A percentile compares a stretch with the other conserved stretches of the same genome.
These are phyloP conservation scores for Rhynchospora breviuscula DNA, from an alignment of 176 grass and related monocot species.

Conservation along the genomic window DNA sequence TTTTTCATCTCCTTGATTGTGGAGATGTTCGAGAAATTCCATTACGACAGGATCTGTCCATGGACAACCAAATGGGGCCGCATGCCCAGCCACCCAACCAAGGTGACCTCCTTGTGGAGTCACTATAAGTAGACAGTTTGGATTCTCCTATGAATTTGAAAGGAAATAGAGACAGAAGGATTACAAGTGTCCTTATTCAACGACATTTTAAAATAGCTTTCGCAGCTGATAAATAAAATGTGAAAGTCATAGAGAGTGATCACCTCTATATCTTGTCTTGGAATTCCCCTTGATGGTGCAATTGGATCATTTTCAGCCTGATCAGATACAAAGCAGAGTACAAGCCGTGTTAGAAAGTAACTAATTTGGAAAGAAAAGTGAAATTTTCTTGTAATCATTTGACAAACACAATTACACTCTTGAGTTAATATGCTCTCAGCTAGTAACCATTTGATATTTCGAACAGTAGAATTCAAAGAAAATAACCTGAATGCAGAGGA, in stretches of 20 bases:
- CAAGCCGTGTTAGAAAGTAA: background rate
- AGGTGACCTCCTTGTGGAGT: conserved; percentile 95
- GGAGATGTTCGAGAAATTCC: conserved; percentile 79
- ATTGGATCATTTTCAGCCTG: conserved; percentile 93
- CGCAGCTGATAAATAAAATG: background rate
- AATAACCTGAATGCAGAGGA: conserved; percentile 92
- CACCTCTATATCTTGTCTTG: conserved; percentile 92
- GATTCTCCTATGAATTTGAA: conserved; percentile 53
- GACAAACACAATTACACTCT: background rate
- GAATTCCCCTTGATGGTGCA: conserved; percentile 90
- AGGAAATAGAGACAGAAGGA: conserved; percentile 4
- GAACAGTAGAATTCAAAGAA: background rate
- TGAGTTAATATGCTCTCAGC: background rate
- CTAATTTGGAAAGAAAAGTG: conserved; percentile 25
- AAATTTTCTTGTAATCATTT: background rate
- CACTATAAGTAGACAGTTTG: conserved; percentile 77
- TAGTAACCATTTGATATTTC: background rate
- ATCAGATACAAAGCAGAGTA: conserved; percentile 13
- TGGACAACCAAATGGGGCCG: conserved; percentile 78
- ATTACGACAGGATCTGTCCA: conserved; percentile 93
- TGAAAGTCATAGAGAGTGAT: background rate
- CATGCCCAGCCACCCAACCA: conserved; percentile 72
- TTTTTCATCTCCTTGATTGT: conserved; percentile 34
- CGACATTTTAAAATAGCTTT: background rate
- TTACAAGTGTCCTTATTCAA: background rate